phyloP scores from a whole-genome alignment of 352 stramenopile species.

The Pythium monospermum region DNA sequence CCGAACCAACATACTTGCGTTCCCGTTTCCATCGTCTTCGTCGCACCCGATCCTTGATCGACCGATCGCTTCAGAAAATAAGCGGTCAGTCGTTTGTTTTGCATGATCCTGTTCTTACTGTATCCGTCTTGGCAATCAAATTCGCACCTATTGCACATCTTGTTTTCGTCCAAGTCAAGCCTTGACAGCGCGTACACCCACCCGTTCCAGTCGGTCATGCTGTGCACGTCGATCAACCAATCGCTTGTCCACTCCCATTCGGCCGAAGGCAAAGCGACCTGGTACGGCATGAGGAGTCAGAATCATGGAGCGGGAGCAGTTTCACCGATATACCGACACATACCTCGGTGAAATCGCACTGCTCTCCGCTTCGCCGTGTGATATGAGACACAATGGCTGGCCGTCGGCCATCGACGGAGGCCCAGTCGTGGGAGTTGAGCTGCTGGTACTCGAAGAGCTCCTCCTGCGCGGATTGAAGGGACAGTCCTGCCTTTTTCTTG shows the following conservation, averaged over 20 bases:
- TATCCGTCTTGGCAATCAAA: neutral
- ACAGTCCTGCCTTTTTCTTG: neutral
- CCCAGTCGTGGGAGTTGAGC: conserved; percentile 29
- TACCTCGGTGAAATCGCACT: conserved; percentile 39
- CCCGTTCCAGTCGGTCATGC: conserved; percentile 43
- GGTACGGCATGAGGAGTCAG: too few species aligned
- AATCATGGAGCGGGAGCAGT: too few species aligned
- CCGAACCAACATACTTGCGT: conserved; percentile 38
- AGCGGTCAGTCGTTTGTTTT: too few species aligned
- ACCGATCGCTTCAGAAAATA: conserved; percentile 16
- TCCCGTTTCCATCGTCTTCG: conserved; percentile 55
- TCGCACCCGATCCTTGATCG: conserved; percentile 30
- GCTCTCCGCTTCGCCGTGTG: conserved; percentile 26
- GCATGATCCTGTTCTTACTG: too few species aligned
- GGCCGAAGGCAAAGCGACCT: conserved; percentile 42
- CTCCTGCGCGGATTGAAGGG: conserved; percentile 26
- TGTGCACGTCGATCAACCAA: conserved; percentile 40
- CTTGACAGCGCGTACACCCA: conserved; percentile 48
- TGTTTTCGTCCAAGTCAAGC: conserved; percentile 15
- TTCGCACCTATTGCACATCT: conserved; percentile 8
- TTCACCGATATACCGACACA: neutral
- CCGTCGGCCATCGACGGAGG: conserved; percentile 1
- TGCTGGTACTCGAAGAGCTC: conserved; percentile 57
- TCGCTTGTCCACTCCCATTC: conserved; percentile 63
- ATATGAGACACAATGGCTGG: conserved; percentile 18